A percentile compares a stretch with the other conserved stretches of the same genome.
These are phyloP conservation scores for Aspergillus affinis DNA, from an alignment of 495 filamentous ascomycete genomes.

Conservation along the genomic window DNA sequence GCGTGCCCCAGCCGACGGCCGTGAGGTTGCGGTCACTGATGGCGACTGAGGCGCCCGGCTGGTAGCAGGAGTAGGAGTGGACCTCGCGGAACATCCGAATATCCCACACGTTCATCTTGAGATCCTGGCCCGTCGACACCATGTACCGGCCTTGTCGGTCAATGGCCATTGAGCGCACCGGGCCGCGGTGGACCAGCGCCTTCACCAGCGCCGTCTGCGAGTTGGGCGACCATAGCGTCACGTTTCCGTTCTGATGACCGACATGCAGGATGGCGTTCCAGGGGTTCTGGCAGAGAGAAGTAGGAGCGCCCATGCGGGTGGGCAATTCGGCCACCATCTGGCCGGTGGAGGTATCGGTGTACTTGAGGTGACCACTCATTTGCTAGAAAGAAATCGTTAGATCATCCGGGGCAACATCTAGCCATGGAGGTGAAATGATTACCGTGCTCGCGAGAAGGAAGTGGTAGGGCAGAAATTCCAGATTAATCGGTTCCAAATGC, in stretches of 20 bases:
- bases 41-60: constrained; percentile 78
- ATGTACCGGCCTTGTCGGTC: constrained; percentile 93
- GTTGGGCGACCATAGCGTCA: constrained; percentile 97
- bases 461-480: constrained; percentile 96
- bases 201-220: constrained; percentile 83
- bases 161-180: constrained; percentile 82
- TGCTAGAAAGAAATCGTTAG: constrained; percentile 46
- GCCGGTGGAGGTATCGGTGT: constrained; percentile 93
- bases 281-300: constrained; percentile 81
- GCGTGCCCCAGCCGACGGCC: constrained; percentile 89
- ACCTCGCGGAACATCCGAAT: constrained; percentile 92
- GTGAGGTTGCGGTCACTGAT: constrained; percentile 87
- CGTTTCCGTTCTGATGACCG: constrained; percentile 91
- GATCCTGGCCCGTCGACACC: constrained; percentile 89
- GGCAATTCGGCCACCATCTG: constrained; percentile 78
- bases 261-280: constrained; percentile 88
- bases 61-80: constrained; percentile 82
- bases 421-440: constrained; percentile 30
- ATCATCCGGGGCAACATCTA: background rate
- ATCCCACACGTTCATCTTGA: constrained; percentile 94
- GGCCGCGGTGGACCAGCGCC: constrained; percentile 88
- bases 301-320: constrained; percentile 80
- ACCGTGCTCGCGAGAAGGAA: constrained; percentile 87
- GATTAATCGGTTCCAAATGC: constrained; percentile 87
- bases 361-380: constrained; percentile 83